Evolutionary conservation across 441 rosid genomes (phyloP).

Genomic region (Mallotus repandus): DNA sequence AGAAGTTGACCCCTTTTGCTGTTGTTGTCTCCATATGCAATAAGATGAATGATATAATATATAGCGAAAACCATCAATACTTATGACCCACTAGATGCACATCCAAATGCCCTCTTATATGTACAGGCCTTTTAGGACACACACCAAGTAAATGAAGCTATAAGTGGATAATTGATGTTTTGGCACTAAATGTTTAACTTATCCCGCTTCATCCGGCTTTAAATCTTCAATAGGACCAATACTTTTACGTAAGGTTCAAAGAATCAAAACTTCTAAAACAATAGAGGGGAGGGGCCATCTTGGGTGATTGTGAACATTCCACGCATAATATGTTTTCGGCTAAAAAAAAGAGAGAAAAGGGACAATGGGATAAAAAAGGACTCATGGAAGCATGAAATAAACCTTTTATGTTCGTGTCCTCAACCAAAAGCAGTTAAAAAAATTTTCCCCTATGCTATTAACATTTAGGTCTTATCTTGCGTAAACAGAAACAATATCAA

Average conservation of each 20-base stretch:
- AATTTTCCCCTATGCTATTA: too few relatives aligned
- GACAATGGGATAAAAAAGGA: not conserved
- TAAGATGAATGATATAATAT: too few relatives aligned
- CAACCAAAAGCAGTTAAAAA: not conserved
- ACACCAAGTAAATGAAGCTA: too few relatives aligned
- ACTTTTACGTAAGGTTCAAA: not conserved
- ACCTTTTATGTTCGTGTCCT: not conserved
- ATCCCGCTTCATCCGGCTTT: slow-evolving; percentile 9
- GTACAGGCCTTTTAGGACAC: too few relatives aligned
- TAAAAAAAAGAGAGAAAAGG: not conserved
- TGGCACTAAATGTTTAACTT: not conserved
- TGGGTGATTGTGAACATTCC: not conserved
- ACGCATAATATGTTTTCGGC: not conserved
- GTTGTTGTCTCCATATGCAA: too few relatives aligned
- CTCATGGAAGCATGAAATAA: not conserved
- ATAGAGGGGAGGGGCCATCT: not conserved
- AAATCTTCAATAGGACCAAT: not conserved
- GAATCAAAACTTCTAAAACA: not conserved
- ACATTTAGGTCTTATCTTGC: too few relatives aligned
- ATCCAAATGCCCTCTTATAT: too few relatives aligned
- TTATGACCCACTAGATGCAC: too few relatives aligned
- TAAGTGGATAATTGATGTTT: too few relatives aligned
- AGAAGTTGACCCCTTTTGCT: too few relatives aligned
- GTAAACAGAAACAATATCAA: too few relatives aligned
- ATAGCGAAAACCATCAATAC: too few relatives aligned